Conservation (phyloP, 805 yeast species). For the Ogataea zsoltii region DNA sequence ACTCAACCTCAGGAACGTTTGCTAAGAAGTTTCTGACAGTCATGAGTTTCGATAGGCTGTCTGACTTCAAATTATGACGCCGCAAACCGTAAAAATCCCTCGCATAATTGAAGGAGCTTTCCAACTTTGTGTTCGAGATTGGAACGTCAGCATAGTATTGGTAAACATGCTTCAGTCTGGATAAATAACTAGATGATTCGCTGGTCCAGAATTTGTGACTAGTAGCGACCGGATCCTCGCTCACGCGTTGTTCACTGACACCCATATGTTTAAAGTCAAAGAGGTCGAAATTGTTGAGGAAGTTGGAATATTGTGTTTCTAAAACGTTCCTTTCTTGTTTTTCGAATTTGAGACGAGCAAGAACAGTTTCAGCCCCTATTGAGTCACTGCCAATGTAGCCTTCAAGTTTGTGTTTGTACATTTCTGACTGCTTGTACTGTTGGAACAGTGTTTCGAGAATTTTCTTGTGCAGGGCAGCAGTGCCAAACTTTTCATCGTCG, state of each 20-base stretch:
- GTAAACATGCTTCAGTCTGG: background rate
- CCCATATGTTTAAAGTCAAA: too few species aligned
- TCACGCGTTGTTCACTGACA: too few species aligned
- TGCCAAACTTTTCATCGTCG: background rate
- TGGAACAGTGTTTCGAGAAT: background rate
- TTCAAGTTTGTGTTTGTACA: background rate
- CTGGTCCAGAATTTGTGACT: too few species aligned
- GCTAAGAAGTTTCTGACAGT: background rate
- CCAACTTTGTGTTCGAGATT: background rate
- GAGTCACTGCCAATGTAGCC: background rate
- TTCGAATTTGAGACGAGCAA: too few species aligned
- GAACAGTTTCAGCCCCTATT: too few species aligned
- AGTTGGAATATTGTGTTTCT: too few species aligned
- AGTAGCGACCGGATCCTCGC: too few species aligned
- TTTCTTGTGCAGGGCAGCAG: background rate
- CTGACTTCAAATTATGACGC: background rate
- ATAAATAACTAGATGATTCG: too few species aligned
- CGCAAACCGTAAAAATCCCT: background rate
- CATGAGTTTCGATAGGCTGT: background rate
- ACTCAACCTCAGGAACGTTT: too few species aligned
- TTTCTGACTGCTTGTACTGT: conserved; percentile 1
- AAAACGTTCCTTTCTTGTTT: too few species aligned
- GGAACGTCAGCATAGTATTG: background rate
- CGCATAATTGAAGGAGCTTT: background rate
- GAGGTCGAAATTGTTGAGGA: too few species aligned